Conservation (phyloP, 306 rosid genomes). For the Echinosophora koreensis region DNA sequence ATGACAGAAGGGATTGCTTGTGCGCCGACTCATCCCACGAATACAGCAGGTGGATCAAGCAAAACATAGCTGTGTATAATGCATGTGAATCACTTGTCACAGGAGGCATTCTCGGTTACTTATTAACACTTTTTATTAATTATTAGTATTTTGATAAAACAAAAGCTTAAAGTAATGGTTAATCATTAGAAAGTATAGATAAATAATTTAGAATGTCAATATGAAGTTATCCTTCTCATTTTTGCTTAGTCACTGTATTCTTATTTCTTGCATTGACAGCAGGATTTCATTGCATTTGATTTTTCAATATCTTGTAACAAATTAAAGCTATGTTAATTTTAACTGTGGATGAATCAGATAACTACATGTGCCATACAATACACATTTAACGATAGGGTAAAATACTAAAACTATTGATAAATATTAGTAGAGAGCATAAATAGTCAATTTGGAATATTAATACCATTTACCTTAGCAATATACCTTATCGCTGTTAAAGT, state of each 20-base stretch:
- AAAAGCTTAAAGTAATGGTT: too few relatives aligned
- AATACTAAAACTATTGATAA: too few relatives aligned
- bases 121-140: too few relatives aligned
- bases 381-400: neutral
- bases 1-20: conserved; percentile 85
- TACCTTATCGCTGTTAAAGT: neutral
- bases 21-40: conserved; percentile 55
- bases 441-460: too few relatives aligned
- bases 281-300: neutral
- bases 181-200: too few relatives aligned
- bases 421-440: too few relatives aligned
- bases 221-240: neutral
- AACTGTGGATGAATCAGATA: neutral
- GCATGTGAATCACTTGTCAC: conserved; percentile 45
- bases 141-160: too few relatives aligned
- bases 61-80: conserved; percentile 28
- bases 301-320: neutral
- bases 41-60: conserved; percentile 50
- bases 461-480: neutral
- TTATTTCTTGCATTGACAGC: neutral
- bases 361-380: neutral
- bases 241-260: too few relatives aligned
- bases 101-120: too few relatives aligned
- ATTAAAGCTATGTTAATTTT: neutral
- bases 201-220: too few relatives aligned